These are phyloP conservation scores for Evernia prunastri DNA, from an alignment of 495 filamentous ascomycete species.

Conservation along the genomic window DNA sequence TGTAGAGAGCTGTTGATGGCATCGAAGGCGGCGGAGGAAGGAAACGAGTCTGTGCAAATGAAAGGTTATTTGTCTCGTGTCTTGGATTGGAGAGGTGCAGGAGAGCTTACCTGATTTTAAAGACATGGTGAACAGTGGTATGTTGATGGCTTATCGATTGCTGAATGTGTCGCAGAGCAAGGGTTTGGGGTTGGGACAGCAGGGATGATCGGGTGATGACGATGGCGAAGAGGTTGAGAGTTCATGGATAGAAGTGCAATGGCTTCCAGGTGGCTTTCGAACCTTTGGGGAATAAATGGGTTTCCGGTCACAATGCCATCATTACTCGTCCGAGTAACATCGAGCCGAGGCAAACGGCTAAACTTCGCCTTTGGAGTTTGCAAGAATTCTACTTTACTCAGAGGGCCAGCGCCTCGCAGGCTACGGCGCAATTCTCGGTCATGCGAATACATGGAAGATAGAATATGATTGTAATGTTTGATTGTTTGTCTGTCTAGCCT, in stretches of 20 bases:
- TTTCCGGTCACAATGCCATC: not conserved
- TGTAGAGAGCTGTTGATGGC: slow-evolving; percentile 69
- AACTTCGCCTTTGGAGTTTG: not conserved
- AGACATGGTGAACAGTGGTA: slow-evolving; percentile 55
- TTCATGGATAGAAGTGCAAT: not conserved
- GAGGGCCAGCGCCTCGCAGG: too few species aligned
- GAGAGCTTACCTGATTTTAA: slow-evolving; percentile 63
- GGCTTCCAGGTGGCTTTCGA: slow-evolving; percentile 12
- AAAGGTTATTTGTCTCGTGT: not conserved
- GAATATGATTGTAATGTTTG: not conserved
- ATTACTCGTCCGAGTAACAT: not conserved
- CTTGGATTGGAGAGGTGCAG: not conserved
- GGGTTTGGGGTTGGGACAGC: not conserved
- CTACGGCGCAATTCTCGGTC: not conserved
- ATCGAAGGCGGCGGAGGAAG: slow-evolving; percentile 88
- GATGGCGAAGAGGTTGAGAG: not conserved
- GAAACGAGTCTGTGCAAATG: slow-evolving; percentile 64
- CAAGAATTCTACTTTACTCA: too few species aligned
- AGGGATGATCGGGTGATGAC: not conserved
- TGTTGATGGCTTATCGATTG: not conserved
- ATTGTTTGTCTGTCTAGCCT: not conserved
- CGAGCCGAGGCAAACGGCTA: slow-evolving; percentile 4
- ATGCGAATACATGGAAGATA: not conserved
- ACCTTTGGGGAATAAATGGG: slow-evolving; percentile 2
- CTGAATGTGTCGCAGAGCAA: not conserved